Conservation (phyloP, 139 green algal genomes). For the Chlamydomonas applanata region DNA sequence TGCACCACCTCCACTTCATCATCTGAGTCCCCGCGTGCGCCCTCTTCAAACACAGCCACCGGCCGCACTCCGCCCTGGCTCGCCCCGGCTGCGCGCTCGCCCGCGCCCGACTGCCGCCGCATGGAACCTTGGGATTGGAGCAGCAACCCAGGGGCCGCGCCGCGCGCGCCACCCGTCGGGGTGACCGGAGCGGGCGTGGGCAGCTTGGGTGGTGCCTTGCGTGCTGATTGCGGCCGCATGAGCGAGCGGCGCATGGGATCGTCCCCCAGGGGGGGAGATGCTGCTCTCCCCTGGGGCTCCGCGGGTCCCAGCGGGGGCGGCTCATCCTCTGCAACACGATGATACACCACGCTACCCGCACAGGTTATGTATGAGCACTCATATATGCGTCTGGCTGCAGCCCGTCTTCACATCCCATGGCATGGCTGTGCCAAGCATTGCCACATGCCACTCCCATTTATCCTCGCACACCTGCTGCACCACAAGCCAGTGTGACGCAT, state of each 20-base stretch:
- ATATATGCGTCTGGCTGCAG: background rate
- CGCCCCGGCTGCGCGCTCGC: no score
- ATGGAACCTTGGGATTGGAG: background rate
- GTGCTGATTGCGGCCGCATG: conserved; percentile 39
- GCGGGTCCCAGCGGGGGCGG: background rate
- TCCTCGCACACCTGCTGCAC: no score
- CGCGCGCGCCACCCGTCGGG: background rate
- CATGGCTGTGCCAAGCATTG: no score
- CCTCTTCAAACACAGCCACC: conserved; percentile 37
- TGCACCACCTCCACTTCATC: conserved; percentile 55
- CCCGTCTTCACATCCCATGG: no score
- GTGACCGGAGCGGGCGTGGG: conserved; percentile 1
- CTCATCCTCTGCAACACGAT: background rate
- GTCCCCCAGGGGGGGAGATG: background rate
- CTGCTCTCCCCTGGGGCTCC: background rate
- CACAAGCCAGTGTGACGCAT: background rate
- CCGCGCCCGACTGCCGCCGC: background rate
- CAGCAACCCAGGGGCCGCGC: background rate
- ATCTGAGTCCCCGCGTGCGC: conserved; percentile 33
- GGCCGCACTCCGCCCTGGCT: background rate
- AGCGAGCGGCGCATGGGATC: conserved; percentile 2
- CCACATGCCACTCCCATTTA: no score
- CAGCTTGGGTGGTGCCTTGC: conserved; percentile 52
- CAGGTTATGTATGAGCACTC: no score
- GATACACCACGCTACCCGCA: no score